Evolutionary conservation across 805 yeast genomes (phyloP).

Genomic region (Nakazawaea ambrosiae): DNA sequence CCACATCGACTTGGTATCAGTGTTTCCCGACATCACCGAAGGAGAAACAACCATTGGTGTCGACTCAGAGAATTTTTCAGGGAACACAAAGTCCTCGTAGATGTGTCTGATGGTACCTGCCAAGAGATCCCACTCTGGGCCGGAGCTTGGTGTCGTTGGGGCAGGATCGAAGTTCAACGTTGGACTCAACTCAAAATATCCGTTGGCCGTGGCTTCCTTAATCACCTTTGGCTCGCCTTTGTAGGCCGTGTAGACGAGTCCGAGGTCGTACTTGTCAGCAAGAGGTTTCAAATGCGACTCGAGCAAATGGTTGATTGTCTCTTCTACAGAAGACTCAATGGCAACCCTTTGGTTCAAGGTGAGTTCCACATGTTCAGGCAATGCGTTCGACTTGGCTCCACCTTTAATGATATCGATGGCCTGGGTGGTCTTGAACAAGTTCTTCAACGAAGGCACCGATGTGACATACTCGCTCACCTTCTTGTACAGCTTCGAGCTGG

Average conservation of each 20-base stretch:
- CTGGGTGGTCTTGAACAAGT: conserved; percentile 47
- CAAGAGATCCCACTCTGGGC: conserved; percentile 31
- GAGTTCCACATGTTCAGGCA: conserved; percentile 50
- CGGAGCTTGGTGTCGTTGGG: conserved; percentile 29
- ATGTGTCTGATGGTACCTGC: conserved; percentile 51
- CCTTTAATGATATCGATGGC: conserved; percentile 55
- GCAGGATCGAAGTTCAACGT: conserved; percentile 28
- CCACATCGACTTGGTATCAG: conserved; percentile 59
- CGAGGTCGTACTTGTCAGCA: conserved; percentile 40
- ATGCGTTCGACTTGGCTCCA: conserved; percentile 61
- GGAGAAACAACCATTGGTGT: conserved; percentile 34
- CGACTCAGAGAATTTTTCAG: conserved; percentile 14
- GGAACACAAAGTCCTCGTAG: conserved; percentile 43
- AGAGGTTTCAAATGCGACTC: conserved; percentile 25
- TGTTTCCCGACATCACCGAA: conserved; percentile 48
- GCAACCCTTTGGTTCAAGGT: conserved; percentile 52
- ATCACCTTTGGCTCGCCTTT: conserved; percentile 4
- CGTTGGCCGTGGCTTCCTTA: conserved; percentile 17
- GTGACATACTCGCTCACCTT: conserved; percentile 19
- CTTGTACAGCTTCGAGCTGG: conserved; percentile 23
- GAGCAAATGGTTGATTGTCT: conserved; percentile 31
- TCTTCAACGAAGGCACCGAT: conserved; percentile 18
- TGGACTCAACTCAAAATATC: conserved; percentile 13
- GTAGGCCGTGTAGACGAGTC: conserved; percentile 26
- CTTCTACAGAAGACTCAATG: conserved; percentile 40